phyloP scores from a whole-genome alignment of 225 moss, liverwort and hornwort species.

The Sphagnum tenellum region DNA sequence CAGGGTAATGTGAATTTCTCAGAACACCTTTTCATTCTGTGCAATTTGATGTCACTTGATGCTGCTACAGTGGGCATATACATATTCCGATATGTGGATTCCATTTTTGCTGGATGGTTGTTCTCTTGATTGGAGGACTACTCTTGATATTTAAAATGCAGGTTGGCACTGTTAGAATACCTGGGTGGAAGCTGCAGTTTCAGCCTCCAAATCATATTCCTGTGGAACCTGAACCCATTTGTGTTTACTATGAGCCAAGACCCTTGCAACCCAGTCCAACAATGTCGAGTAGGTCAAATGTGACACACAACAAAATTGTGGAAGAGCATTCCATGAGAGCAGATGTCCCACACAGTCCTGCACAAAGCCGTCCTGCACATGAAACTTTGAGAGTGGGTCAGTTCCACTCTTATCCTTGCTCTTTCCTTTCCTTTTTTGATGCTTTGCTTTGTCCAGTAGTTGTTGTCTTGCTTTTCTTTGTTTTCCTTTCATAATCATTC shows the following conservation, averaged over 20 bases:
- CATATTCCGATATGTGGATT: background rate
- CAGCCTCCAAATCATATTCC: conserved; percentile 22
- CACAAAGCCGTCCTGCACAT: background rate
- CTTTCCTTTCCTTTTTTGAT: no score
- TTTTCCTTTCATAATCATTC: no score
- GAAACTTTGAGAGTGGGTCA: no score
- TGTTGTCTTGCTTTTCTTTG: no score
- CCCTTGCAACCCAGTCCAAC: background rate
- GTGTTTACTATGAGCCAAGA: conserved; percentile 22
- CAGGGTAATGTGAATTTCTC: conserved; percentile 18
- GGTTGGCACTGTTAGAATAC: conserved; percentile 22
- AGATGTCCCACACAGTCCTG: background rate
- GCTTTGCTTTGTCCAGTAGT: no score
- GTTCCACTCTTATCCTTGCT: no score
- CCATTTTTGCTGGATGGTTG: background rate
- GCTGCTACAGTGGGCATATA: background rate
- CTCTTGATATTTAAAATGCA: background rate
- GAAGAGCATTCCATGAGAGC: no score
- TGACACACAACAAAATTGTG: no score
- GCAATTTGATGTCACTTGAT: background rate
- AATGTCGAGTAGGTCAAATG: no score
- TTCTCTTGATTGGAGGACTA: background rate
- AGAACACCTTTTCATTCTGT: background rate
- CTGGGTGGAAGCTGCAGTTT: conserved; percentile 30
- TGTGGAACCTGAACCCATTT: conserved; percentile 12